Evolutionary conservation across 163 green algal species (phyloP).

Genomic region (Coccomyxa subellipsoidea): DNA sequence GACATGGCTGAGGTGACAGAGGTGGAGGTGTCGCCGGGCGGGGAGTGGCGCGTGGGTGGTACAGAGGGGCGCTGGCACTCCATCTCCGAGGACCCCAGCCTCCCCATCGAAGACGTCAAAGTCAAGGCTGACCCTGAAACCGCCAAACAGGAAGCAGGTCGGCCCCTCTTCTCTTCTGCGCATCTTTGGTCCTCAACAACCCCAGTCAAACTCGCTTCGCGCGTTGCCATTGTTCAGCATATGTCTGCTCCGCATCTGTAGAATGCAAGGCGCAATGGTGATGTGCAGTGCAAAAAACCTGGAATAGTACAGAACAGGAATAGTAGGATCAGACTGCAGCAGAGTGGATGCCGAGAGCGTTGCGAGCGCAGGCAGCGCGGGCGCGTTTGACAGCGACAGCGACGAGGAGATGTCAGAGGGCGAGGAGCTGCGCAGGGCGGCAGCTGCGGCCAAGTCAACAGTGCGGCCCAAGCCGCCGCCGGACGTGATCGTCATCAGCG

Average conservation of each 20-base stretch:
- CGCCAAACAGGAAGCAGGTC: not conserved
- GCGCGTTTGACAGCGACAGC: conserved; percentile 20
- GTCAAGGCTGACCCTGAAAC: not conserved
- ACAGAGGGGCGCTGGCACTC: conserved; percentile 21
- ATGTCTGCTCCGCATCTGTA: too few species aligned
- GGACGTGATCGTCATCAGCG: conserved; percentile 53
- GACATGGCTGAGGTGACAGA: conserved; percentile 48
- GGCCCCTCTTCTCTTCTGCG: not conserved
- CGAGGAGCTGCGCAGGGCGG: conserved; percentile 40
- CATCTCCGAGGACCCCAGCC: conserved; percentile 25
- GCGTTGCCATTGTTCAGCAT: too few species aligned
- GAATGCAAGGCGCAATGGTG: too few species aligned
- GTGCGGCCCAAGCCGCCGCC: conserved; percentile 4
- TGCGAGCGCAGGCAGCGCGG: not conserved
- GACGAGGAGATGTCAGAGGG: conserved; percentile 23
- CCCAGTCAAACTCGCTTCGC: not conserved
- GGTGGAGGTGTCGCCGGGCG: conserved; percentile 58
- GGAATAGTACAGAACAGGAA: too few species aligned
- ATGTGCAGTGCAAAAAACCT: too few species aligned
- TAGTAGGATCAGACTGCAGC: not conserved
- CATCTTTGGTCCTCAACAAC: not conserved
- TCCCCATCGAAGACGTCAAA: not conserved
- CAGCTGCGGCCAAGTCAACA: conserved; percentile 14
- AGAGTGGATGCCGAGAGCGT: too few species aligned
- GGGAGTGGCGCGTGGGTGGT: conserved; percentile 54